A percentile compares a stretch with the other conserved stretches of the same genome.
These are phyloP conservation scores for Boletales sp. DNA, from an alignment of 768 basidiomycete species.

Conservation along the genomic window DNA sequence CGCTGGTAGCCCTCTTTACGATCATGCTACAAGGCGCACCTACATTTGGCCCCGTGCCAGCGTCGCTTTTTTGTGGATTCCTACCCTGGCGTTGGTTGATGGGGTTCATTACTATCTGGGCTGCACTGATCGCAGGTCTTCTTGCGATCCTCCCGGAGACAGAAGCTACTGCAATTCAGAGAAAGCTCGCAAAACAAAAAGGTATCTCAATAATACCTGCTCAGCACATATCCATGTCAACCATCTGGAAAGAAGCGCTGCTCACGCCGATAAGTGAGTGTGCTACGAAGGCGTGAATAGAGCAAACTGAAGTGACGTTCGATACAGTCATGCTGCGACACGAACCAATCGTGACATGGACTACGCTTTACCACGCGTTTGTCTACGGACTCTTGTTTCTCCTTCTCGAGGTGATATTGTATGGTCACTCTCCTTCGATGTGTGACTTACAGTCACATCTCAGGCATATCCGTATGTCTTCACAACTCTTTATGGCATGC, in stretches of 20 bases:
- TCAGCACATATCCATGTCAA: conserved; percentile 1
- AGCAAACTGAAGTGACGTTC: not conserved
- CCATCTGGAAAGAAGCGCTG: conserved; percentile 23
- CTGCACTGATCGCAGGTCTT: conserved; percentile 13
- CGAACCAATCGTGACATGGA: conserved; percentile 27
- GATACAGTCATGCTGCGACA: conserved; percentile 20
- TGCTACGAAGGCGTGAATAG: not conserved
- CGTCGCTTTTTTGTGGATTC: conserved; percentile 18
- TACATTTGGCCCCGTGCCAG: conserved; percentile 26
- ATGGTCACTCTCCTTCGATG: not conserved
- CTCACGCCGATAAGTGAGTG: conserved; percentile 25
- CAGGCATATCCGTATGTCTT: conserved; percentile 23
- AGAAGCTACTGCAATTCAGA: conserved; percentile 18
- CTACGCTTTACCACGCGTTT: conserved; percentile 26
- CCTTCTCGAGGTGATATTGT: conserved; percentile 21
- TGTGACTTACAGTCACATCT: not conserved
- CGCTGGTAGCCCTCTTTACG: conserved; percentile 29
- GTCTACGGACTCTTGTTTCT: conserved; percentile 27
- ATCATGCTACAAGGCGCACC: conserved; percentile 29
- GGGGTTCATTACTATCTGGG: conserved; percentile 24
- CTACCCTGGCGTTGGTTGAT: conserved; percentile 27
- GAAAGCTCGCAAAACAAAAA: conserved; percentile 12
- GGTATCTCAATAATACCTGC: not conserved
- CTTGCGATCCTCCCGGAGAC: conserved; percentile 24
- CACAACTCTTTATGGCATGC: conserved; percentile 17